Conservation (phyloP, 139 green algal genomes). For the Closterium sp. region DNA sequence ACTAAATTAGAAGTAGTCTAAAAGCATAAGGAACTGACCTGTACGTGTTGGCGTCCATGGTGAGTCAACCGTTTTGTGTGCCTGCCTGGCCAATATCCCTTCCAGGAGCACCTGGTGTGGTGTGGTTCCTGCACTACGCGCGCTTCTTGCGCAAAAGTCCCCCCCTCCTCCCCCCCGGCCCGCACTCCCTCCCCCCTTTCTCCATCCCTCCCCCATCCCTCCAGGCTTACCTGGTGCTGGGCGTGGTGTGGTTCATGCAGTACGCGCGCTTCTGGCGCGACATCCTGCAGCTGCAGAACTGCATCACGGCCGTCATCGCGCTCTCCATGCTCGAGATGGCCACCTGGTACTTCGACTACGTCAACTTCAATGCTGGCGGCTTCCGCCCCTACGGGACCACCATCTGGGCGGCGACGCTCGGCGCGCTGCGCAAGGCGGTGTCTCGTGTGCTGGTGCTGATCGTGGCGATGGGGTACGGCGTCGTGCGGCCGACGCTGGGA, state of each 20-base stretch:
- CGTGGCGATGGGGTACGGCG: constrained; percentile 70
- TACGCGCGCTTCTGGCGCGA: constrained; percentile 56
- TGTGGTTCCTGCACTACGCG: constrained; percentile 51
- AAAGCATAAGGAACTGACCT: constrained; percentile 73
- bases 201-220: background rate
- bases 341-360: constrained; percentile 74
- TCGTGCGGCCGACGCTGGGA: constrained; percentile 67
- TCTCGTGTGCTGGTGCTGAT: constrained; percentile 64
- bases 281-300: constrained; percentile 66
- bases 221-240: constrained; percentile 56
- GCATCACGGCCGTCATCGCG: constrained; percentile 62
- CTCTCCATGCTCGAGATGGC: constrained; percentile 67
- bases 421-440: constrained; percentile 61
- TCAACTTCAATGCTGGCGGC: constrained; percentile 71
- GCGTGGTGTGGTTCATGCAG: constrained; percentile 50
- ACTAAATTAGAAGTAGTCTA: too few species aligned
- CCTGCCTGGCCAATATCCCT: too few species aligned
- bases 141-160: constrained; percentile 53
- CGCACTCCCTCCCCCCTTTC: background rate
- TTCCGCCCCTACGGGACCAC: constrained; percentile 59
- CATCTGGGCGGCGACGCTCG: constrained; percentile 64
- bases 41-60: constrained; percentile 58
- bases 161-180: background rate
- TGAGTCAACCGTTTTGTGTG: too few species aligned
- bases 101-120: constrained; percentile 48